phyloP scores from a whole-genome alignment of 768 basidiomycete species.

The Russula brevipes region DNA sequence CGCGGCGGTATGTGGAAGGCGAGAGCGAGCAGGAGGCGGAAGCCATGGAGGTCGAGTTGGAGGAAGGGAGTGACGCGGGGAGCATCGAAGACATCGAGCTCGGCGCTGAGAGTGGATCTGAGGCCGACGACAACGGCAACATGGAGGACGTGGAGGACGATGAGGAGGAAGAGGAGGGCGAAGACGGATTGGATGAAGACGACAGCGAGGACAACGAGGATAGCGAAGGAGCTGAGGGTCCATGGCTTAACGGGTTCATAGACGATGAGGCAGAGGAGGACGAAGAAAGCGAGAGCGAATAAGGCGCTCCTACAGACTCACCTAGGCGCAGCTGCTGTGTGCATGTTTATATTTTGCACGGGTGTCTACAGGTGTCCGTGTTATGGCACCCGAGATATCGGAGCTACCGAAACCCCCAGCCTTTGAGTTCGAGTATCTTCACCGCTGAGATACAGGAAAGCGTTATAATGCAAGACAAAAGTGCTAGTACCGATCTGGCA shows the following conservation, averaged over 20 bases:
- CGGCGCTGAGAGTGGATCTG: slow-evolving; percentile 56
- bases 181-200: slow-evolving; percentile 45
- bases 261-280: slow-evolving; percentile 66
- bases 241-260: slow-evolving; percentile 31
- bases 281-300: slow-evolving; percentile 32
- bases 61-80: slow-evolving; percentile 59
- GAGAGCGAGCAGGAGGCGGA: slow-evolving; percentile 64
- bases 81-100: slow-evolving; percentile 77
- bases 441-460: too few species aligned
- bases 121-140: slow-evolving; percentile 46
- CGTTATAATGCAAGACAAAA: too few species aligned
- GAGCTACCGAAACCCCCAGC: too few species aligned
- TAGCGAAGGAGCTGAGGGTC: slow-evolving; percentile 33
- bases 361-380: background rate
- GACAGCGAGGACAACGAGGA: slow-evolving; percentile 56
- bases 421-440: too few species aligned
- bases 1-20: slow-evolving; percentile 65
- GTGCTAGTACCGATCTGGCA: too few species aligned
- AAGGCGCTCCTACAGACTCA: background rate
- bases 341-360: too few species aligned
- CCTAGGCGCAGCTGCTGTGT: background rate
- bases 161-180: slow-evolving; percentile 54
- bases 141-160: slow-evolving; percentile 43
- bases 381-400: too few species aligned
- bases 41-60: slow-evolving; percentile 45